Percentiles rank a stretch among this genome's conserved stretches.
Conservation (phyloP, 169 alveolate species). For the Eimeria tenella region DNA sequence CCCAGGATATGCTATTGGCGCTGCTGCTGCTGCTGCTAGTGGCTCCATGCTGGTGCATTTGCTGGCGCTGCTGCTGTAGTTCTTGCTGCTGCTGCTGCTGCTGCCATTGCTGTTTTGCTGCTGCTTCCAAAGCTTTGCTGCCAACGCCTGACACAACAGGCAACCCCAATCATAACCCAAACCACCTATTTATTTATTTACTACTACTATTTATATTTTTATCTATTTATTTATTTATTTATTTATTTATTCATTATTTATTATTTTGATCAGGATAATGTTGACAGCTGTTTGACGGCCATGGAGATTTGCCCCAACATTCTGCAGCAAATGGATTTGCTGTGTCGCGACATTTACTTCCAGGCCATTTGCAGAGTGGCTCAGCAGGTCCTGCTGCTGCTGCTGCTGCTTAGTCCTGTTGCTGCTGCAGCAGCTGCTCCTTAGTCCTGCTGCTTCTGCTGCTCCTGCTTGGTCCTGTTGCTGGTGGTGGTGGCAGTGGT, state of each 20-base stretch:
- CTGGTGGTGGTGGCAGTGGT: no score
- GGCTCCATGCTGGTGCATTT: no score
- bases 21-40: no score
- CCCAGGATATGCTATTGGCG: no score
- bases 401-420: no score
- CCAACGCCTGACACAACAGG: neutral
- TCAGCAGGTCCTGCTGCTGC: no score
- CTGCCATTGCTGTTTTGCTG: neutral
- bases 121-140: neutral
- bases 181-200: no score
- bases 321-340: neutral
- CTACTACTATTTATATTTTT: no score
- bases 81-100: neutral
- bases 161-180: neutral
- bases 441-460: no score
- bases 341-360: neutral
- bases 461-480: no score
- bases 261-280: slow-evolving; percentile 74
- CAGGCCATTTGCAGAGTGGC: neutral
- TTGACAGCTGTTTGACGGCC: slow-evolving; percentile 66
- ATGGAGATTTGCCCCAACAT: slow-evolving; percentile 54
- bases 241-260: neutral
- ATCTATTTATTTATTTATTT: neutral
- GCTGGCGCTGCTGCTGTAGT: neutral
- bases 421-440: neutral